Base-by-base conservation (phyloP, 148 eudicot genomes). In the Vaccinium myrtillus region DNA sequence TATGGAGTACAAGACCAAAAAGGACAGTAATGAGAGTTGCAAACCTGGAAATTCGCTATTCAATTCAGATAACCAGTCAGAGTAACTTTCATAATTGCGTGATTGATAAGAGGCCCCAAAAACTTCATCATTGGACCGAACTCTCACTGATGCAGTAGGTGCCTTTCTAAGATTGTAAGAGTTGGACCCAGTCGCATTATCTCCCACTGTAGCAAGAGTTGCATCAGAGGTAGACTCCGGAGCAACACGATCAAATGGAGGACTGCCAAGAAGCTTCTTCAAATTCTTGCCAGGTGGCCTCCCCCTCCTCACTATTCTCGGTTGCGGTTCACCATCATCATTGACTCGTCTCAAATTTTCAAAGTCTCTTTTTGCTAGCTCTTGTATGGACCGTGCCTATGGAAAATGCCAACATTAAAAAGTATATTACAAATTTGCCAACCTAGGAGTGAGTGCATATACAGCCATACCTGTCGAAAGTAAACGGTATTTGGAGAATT, bases 371-470 rank as follows among this genome's bases (percentile, higher is more conserved):
- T 92, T 92, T 36, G 95, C 95, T 75, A 89, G 90, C 46, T 95
- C 98, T 86, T 90, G 94, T 85, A 95, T 95, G 67, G 95, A 85
- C 61, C 94, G 93, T 19, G 98, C 98, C 98, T 95, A 75, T 27
- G 46, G 53, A 59, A 83, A 48, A 32, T 2, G 32, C 8, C 21
- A 43, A 82, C 14, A 27, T 50, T 74, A 53, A 71, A 58, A 82
- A 84, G 19, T 55, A 83, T 36, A 67, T 21, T 46, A 56, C 6
- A 81, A 48, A 3, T 75, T 78, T 14, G 71, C 55, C 61, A 81
- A 56, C 18, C 56, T 65, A 7, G 49, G 79, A 80, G 78, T 39
- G 36, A 50, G 16, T 18, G 56, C 25, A 55, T 70, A 49, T 54
- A 80, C 49, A 61, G 58, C 30, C 85, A 75, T 89, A 96, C 98